A percentile compares a stretch with the other conserved stretches of the same genome.
These are phyloP conservation scores for Boletus speciosus DNA, from an alignment of 768 basidiomycete genomes.

Conservation along the genomic window DNA sequence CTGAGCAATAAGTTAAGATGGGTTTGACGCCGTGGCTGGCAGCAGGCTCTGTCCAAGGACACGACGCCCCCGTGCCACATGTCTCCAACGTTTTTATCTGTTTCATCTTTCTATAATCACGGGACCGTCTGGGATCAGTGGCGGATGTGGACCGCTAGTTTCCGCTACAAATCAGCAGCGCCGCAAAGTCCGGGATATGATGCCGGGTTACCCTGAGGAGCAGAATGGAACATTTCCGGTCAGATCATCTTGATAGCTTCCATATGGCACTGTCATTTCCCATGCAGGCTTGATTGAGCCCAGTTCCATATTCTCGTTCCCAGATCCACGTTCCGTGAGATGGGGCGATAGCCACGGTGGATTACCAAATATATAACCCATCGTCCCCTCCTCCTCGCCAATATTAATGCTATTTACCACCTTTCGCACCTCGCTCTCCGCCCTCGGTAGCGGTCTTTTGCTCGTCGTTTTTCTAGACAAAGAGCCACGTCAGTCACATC, in stretches of 20 bases:
- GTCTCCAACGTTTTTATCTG: not conserved
- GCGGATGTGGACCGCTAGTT: conserved; percentile 12
- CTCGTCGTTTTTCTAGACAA: conserved; percentile 53
- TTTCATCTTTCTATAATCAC: conserved; percentile 6
- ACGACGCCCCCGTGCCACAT: not conserved
- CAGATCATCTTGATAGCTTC: conserved; percentile 8
- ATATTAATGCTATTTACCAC: conserved; percentile 42
- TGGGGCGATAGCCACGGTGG: conserved; percentile 20
- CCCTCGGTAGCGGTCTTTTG: conserved; percentile 36
- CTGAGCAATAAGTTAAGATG: too few relatives aligned
- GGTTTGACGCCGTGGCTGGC: too few relatives aligned
- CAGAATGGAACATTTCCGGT: conserved; percentile 9
- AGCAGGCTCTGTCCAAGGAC: too few relatives aligned
- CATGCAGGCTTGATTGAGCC: conserved; percentile 13
- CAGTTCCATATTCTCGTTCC: not conserved
- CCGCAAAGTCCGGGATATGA: conserved; percentile 31
- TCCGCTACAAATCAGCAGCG: conserved; percentile 6
- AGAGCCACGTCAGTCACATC: conserved; percentile 6
- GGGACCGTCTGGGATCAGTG: conserved; percentile 10
- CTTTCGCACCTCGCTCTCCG: conserved; percentile 10
- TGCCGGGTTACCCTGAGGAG: not conserved
- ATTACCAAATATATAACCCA: conserved; percentile 6
- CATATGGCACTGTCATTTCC: conserved; percentile 4
- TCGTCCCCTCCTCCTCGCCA: not conserved
- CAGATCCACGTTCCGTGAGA: conserved; percentile 24